Evolutionary conservation across 257 asterid species (phyloP), one percentile per base, ranked within the genome.

Genomic region (Haberlea rhodopensis): DNA sequence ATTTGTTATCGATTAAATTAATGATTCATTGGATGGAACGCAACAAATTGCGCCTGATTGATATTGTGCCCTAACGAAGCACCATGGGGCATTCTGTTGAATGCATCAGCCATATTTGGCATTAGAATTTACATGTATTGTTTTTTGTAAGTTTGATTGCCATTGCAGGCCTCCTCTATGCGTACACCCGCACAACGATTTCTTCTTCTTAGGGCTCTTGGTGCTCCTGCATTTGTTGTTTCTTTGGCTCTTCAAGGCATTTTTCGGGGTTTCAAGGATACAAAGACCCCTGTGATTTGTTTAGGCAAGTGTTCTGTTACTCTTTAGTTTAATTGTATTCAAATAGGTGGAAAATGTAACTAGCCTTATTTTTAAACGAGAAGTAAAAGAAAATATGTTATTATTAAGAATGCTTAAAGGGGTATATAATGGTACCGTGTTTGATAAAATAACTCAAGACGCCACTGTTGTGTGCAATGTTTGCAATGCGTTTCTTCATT

Each of bases 231-330:
- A 48, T 82, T 77, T 86, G 99, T 92, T 71, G 91, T 82, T 72
- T 89, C 97, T 54, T 82, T 92, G 89, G 96, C 99, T 60, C 89
- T 92, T 72, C 99, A 87, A 83, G 99, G 99, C 73, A 75, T 92
- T 82, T 92, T 89, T 71, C 95, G 99, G 29, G 99, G 99, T 63
- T 85, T 92, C 75, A 92, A 87, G 88, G 98, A 92, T 81, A 92
- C 88, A 3, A 89, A 82, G 75, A 92, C 97, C 67, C 99, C 99
- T 29, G 88, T 87, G 9, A 75, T 72, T 78, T 92, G 96, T 77
- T 73, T 92, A 89, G 97, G 98, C 84, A 75, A 76, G 91, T 77
- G 9, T 57, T 13, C 34, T 22, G 16, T 58, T 62, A 6, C 24
- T 22, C 52, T 62, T 52, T 67, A 23, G 51, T 62, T 29, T 61